Evolutionary conservation across 2,329 filamentous ascomycete genomes (phyloP).

Genomic region (Sporothrix sp.): DNA sequence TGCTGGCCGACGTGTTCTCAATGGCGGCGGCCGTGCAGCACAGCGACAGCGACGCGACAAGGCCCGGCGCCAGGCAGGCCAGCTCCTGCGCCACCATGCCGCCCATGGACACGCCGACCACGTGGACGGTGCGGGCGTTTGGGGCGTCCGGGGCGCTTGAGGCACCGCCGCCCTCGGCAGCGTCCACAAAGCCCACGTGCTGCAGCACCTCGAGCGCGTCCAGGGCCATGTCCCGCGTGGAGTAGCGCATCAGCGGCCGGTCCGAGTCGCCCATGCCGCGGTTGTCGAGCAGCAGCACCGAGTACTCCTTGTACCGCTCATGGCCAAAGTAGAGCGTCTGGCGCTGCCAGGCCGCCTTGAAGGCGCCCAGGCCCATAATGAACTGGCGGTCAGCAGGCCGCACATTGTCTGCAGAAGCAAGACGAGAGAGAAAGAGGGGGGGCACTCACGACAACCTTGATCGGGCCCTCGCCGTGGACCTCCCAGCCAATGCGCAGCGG

Average conservation of each 20-base stretch:
- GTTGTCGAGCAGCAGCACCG: slow-evolving; percentile 71
- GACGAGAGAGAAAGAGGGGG: too few species aligned
- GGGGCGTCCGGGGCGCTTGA: too few species aligned
- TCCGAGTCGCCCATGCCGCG: slow-evolving; percentile 73
- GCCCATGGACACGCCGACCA: slow-evolving; percentile 74
- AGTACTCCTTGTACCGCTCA: slow-evolving; percentile 54
- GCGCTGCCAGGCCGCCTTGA: slow-evolving; percentile 64
- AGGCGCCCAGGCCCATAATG: slow-evolving; percentile 70
- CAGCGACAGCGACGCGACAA: slow-evolving; percentile 48
- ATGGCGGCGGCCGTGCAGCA: slow-evolving; percentile 52
- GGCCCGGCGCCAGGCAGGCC: slow-evolving; percentile 40
- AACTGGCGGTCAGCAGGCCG: slow-evolving; percentile 39
- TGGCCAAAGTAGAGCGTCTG: slow-evolving; percentile 79
- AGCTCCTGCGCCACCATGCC: slow-evolving; percentile 91
- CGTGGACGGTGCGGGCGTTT: slow-evolving; percentile 40
- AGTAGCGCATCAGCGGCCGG: slow-evolving; percentile 68
- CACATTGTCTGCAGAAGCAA: background rate
- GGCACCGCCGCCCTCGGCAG: too few species aligned
- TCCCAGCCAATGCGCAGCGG: slow-evolving; percentile 71
- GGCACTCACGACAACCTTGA: slow-evolving; percentile 59
- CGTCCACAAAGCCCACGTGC: slow-evolving; percentile 46
- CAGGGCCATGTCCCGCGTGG: slow-evolving; percentile 73
- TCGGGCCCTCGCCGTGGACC: slow-evolving; percentile 64
- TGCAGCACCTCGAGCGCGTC: slow-evolving; percentile 63
- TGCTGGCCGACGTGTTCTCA: slow-evolving; percentile 50